Evolutionary conservation across 805 yeast genomes (phyloP).

Genomic region (Yarrowia deformans): DNA sequence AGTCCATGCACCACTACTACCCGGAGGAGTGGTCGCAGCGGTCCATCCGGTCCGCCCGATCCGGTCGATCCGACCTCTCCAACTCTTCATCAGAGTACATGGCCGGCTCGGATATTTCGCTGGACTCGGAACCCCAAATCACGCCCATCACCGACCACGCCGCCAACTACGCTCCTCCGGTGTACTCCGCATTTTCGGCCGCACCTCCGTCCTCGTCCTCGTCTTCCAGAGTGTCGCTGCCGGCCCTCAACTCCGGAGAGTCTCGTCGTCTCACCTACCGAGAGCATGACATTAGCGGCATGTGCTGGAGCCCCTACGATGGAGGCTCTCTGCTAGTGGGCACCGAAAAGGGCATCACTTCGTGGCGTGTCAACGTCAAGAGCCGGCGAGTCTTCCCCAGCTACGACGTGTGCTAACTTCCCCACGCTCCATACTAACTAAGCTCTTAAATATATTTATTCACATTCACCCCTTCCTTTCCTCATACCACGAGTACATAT

Average conservation of each 20-base stretch:
- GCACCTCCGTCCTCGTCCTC: conserved; percentile 20
- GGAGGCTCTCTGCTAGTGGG: conserved; percentile 67
- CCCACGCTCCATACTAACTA: conserved; percentile 1
- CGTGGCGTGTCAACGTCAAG: conserved; percentile 67
- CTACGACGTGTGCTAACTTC: conserved; percentile 42
- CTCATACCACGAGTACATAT: too few species aligned
- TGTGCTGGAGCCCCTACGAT: conserved; percentile 62
- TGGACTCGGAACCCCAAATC: conserved; percentile 37
- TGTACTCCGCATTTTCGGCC: conserved; percentile 13
- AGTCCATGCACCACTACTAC: conserved; percentile 37
- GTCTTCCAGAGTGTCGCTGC: conserved; percentile 25
- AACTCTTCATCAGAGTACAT: conserved; percentile 35
- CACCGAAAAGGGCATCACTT: conserved; percentile 68
- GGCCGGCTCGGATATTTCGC: conserved; percentile 33
- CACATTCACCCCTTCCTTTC: not conserved
- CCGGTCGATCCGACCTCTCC: conserved; percentile 50
- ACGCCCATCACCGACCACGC: conserved; percentile 34
- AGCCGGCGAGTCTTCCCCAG: conserved; percentile 46
- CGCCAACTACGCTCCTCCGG: conserved; percentile 24
- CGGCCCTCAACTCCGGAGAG: conserved; percentile 20
- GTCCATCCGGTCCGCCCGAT: conserved; percentile 25
- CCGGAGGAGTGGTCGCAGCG: conserved; percentile 25
- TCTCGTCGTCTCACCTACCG: conserved; percentile 15
- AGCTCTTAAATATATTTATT: conserved; percentile 11
- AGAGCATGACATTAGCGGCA: conserved; percentile 65